phyloP scores from a whole-genome alignment of 768 basidiomycete species.

The Ephemerocybe angulata region DNA sequence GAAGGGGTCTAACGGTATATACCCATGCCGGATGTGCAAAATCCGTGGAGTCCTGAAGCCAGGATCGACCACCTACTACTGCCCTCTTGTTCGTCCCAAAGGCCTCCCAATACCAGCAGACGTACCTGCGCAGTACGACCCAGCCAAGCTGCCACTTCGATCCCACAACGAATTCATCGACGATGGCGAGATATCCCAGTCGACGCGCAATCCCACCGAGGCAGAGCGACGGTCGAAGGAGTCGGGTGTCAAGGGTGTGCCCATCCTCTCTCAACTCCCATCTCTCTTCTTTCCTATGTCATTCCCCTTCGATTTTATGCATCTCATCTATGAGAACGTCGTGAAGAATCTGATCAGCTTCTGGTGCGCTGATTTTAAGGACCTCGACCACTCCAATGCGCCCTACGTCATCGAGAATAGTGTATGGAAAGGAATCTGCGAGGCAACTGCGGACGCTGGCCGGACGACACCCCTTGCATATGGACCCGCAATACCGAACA shows the following conservation, averaged over 20 bases:
- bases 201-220: conserved; percentile 18
- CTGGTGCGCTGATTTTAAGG: conserved; percentile 34
- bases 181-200: neutral
- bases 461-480: conserved; percentile 36
- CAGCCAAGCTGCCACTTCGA: too few species aligned
- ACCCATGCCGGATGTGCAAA: conserved; percentile 33
- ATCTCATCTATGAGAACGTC: conserved; percentile 44
- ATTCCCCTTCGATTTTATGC: conserved; percentile 49
- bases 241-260: conserved; percentile 31
- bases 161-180: too few species aligned
- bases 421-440: conserved; percentile 40
- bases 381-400: conserved; percentile 26
- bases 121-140: neutral
- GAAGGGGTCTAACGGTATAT: conserved; percentile 41
- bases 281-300: conserved; percentile 33
- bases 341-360: conserved; percentile 36
- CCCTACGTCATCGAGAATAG: conserved; percentile 24
- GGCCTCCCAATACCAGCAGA: conserved; percentile 15
- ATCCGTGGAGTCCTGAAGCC: conserved; percentile 24
- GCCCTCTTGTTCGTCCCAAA: conserved; percentile 20
- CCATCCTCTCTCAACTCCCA: conserved; percentile 27
- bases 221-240: conserved; percentile 21
- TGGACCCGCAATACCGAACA: conserved; percentile 31
- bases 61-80: conserved; percentile 21
- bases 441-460: conserved; percentile 29